Base-by-base conservation (phyloP, 1,284 basidiomycete species). In the Phlebopus sp. region DNA sequence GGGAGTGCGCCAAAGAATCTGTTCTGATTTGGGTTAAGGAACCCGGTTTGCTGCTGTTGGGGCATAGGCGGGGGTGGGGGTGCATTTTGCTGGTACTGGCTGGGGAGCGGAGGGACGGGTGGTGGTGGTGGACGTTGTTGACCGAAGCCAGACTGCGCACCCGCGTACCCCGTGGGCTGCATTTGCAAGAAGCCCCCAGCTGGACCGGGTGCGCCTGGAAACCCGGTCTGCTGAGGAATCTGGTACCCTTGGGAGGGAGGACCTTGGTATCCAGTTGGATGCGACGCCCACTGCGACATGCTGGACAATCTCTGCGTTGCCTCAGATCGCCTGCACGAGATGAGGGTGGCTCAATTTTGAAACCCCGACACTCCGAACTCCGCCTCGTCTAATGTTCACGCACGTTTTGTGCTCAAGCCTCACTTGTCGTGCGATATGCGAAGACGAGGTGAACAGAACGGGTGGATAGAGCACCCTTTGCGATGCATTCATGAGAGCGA, bases 241-340 rank as follows among this genome's bases (percentile, higher is more conserved):
- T 65, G 68, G 40, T 53, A 42, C 14, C 69, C 71, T 46, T 61
- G 72, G 25, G 47, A 56, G 54, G 51, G 60, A 40, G 45, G 31
- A 10, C 48, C 58, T 35, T 65, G 64, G 55, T 73, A 75, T 1
- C 72, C 73, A 34, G 76, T 74, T 31, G 61, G 67, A 59, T 79
- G 78, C 10, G 72, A 63, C 35, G 67, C 70, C 85, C 85, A 87
- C 67, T 87, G 77, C 50, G 75, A 68, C 77, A 78, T 79, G 44
- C 15, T 49, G 23, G 27, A 32, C 21, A 14, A 47, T 6, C 37
- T 13, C 13, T n/a, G n/a, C n/a, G n/a, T n/a, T n/a, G n/a, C n/a
- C n/a, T n/a, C n/a, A n/a, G 8, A 29, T 29, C 5, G 10, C 27
- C 27, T 29, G 21, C 21, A 23, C 6, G 21, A 23, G 21, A 11